A percentile compares a stretch with the other conserved stretches of the same genome.
Conservation (phyloP, 495 filamentous ascomycete species). For the Darksidea phi region DNA sequence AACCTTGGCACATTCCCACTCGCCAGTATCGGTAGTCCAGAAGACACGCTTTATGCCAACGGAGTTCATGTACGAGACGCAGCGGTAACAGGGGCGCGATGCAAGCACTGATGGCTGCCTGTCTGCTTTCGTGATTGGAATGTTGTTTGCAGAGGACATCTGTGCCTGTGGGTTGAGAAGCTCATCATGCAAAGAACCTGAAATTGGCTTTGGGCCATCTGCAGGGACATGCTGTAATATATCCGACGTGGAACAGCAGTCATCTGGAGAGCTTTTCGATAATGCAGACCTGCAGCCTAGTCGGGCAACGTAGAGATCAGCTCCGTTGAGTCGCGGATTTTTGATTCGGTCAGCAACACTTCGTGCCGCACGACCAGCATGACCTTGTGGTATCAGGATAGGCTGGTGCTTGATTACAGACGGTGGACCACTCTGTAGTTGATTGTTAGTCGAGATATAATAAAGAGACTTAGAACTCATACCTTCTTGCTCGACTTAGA, state of each 20-base stretch:
- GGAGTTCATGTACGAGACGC: slow-evolving; percentile 51
- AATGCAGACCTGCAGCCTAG: slow-evolving; percentile 38
- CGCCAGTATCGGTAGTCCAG: slow-evolving; percentile 51
- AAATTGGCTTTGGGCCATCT: slow-evolving; percentile 8
- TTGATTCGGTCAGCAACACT: slow-evolving; percentile 46
- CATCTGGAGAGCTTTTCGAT: background rate
- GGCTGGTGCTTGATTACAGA: slow-evolving; percentile 28
- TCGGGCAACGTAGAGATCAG: slow-evolving; percentile 54
- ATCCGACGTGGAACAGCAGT: background rate
- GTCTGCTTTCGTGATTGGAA: slow-evolving; percentile 17
- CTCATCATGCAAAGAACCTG: slow-evolving; percentile 51
- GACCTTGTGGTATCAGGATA: slow-evolving; percentile 36
- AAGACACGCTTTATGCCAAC: slow-evolving; percentile 56
- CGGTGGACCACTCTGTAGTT: background rate
- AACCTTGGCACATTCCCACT: slow-evolving; percentile 54
- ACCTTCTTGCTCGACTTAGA: no score
- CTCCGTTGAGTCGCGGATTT: slow-evolving; percentile 49
- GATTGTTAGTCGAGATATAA: background rate
- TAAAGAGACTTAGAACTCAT: no score
- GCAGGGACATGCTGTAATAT: background rate
- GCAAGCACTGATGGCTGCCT: slow-evolving; percentile 30
- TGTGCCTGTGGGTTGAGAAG: slow-evolving; percentile 27
- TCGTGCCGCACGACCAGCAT: slow-evolving; percentile 16
- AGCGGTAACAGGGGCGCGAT: slow-evolving; percentile 54
- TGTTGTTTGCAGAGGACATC: background rate